Conservation (phyloP, 495 filamentous ascomycete genomes). For the Xylaria flabelliformis region DNA sequence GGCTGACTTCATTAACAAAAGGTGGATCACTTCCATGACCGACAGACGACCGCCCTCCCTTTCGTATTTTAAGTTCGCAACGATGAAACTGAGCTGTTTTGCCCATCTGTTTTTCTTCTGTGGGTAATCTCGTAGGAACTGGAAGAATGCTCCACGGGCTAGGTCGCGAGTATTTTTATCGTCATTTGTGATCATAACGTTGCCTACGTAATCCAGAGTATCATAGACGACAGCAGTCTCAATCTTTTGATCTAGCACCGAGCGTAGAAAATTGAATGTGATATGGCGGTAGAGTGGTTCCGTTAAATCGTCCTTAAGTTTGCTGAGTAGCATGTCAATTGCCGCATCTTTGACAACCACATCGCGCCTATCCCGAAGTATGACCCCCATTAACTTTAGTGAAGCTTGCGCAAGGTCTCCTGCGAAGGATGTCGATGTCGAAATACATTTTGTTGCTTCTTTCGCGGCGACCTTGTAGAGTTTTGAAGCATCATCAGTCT, state of each 20-base stretch:
- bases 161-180: constrained; percentile 83
- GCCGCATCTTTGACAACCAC: constrained; percentile 79
- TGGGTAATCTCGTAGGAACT: constrained; percentile 93
- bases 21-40: constrained; percentile 86
- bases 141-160: constrained; percentile 86
- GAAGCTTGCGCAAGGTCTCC: constrained; percentile 83
- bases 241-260: constrained; percentile 82
- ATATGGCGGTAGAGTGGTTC: constrained; percentile 89
- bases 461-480: constrained; percentile 85
- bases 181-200: constrained; percentile 96
- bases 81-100: constrained; percentile 87
- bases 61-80: constrained; percentile 89
- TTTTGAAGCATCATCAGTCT: constrained; percentile 69
- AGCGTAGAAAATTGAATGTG: constrained; percentile 90
- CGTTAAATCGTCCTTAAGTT: constrained; percentile 86
- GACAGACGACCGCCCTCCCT: constrained; percentile 86
- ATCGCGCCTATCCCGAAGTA: constrained; percentile 79
- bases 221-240: constrained; percentile 90
- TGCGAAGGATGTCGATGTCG: constrained; percentile 70
- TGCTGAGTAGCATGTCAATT: constrained; percentile 81
- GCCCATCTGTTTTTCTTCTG: constrained; percentile 85
- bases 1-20: constrained; percentile 80
- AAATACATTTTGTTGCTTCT: constrained; percentile 73
- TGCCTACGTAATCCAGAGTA: constrained; percentile 81
- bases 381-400: constrained; percentile 82